These are phyloP conservation scores for Penicillium coprophilum DNA, from an alignment of 495 filamentous ascomycete species.

Conservation along the genomic window DNA sequence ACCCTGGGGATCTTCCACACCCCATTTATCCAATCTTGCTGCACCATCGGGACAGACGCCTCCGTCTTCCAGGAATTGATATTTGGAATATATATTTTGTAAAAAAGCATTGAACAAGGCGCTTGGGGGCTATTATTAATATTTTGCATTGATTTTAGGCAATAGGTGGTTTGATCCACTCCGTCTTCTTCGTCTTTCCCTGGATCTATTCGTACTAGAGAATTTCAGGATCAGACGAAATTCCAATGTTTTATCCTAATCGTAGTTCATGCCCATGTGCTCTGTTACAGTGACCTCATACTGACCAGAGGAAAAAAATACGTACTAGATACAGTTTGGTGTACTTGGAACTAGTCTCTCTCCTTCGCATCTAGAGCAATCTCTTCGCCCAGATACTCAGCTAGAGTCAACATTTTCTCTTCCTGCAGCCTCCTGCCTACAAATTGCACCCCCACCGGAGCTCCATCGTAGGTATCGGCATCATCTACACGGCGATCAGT, in stretches of 20 bases:
- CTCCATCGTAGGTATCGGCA: conserved; percentile 52
- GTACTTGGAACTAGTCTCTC: neutral
- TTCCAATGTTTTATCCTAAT: neutral
- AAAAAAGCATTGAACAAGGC: neutral
- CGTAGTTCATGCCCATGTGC: neutral
- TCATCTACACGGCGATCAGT: conserved; percentile 43
- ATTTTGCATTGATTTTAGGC: neutral
- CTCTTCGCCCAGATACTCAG: conserved; percentile 36
- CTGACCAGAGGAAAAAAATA: neutral
- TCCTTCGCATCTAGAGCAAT: conserved; percentile 13
- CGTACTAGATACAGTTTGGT: neutral
- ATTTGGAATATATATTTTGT: neutral
- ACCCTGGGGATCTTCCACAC: conserved; percentile 24
- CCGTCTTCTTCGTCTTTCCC: no score
- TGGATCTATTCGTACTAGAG: neutral
- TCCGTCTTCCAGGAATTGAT: conserved; percentile 22
- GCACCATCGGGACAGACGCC: conserved; percentile 29
- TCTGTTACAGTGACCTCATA: neutral
- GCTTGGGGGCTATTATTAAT: no score
- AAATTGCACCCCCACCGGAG: conserved; percentile 54
- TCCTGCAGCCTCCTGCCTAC: conserved; percentile 52
- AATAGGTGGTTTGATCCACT: neutral
- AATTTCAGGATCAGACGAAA: neutral
- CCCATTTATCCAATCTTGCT: conserved; percentile 30
- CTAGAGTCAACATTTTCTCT: conserved; percentile 51